These are phyloP conservation scores for Starmerella vaccinii DNA, from an alignment of 805 yeast species.

Conservation along the genomic window DNA sequence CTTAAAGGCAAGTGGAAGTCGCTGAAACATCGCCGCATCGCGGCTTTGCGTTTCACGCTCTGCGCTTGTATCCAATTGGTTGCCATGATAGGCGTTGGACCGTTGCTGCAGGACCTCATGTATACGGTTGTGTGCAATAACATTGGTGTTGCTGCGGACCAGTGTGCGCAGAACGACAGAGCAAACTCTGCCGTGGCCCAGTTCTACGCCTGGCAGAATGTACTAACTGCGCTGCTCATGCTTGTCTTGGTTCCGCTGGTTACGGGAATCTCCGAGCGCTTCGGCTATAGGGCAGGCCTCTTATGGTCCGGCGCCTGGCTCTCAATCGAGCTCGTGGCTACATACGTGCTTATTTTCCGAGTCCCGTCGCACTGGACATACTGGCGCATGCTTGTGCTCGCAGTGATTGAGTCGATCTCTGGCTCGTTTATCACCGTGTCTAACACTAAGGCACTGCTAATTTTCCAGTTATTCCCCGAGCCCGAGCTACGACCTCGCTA, in stretches of 20 bases:
- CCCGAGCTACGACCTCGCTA: conserved; percentile 2
- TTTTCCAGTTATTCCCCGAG: conserved; percentile 1
- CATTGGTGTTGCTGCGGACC: neutral
- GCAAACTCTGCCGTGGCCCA: neutral
- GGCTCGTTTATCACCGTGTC: neutral
- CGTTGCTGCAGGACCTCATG: neutral
- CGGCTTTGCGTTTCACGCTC: neutral
- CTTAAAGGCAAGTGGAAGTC: conserved; percentile 2
- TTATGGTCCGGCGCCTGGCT: neutral
- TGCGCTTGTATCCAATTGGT: neutral
- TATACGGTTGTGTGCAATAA: neutral
- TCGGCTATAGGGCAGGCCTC: neutral
- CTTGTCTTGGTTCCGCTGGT: neutral
- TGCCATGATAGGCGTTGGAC: neutral
- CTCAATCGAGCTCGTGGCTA: neutral
- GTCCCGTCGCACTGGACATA: neutral
- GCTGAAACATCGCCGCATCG: neutral
- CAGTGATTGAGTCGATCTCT: neutral
- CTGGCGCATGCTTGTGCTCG: neutral
- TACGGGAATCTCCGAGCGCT: conserved; percentile 1
- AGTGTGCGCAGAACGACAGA: neutral
- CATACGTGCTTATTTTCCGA: neutral
- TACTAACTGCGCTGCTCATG: neutral
- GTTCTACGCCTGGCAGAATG: neutral
- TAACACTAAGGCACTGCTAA: neutral